These are phyloP conservation scores for Diplogelasinospora grovesii DNA, from an alignment of 495 filamentous ascomycete species.

Conservation along the genomic window DNA sequence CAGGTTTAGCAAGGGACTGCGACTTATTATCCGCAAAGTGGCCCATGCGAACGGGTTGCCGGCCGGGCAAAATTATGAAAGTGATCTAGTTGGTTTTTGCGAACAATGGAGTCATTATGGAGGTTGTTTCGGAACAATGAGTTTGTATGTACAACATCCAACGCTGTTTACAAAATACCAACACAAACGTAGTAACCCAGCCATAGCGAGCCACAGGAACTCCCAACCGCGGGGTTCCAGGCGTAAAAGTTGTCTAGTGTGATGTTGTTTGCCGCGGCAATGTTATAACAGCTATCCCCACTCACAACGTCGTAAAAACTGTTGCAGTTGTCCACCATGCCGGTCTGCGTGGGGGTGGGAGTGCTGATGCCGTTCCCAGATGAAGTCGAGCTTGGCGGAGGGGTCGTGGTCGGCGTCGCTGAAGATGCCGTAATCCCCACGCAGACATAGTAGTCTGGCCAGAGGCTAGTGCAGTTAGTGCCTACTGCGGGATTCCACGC, in stretches of 20 bases:
- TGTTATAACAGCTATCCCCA: constrained; percentile 5
- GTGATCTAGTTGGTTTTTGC: too few relatives aligned
- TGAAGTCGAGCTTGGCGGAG: constrained; percentile 2
- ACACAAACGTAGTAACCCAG: constrained; percentile 7
- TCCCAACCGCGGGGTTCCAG: constrained; percentile 18
- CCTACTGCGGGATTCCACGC: constrained; percentile 37
- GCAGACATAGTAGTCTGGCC: not conserved
- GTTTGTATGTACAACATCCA: too few relatives aligned
- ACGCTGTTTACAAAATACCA: too few relatives aligned
- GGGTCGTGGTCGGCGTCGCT: too few relatives aligned
- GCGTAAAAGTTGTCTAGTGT: constrained; percentile 9
- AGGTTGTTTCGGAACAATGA: too few relatives aligned
- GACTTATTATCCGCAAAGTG: too few relatives aligned
- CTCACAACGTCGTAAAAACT: constrained; percentile 1
- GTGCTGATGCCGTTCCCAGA: constrained; percentile 1
- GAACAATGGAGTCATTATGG: too few relatives aligned
- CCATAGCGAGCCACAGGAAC: constrained; percentile 11
- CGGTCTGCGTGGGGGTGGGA: not conserved
- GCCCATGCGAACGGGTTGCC: too few relatives aligned
- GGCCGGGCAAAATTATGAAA: too few relatives aligned
- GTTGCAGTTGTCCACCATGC: not conserved
- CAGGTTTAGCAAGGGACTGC: too few relatives aligned
- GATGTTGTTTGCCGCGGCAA: constrained; percentile 1
- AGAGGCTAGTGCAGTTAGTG: not conserved
- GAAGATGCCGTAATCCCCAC: too few relatives aligned